Percentiles rank a stretch among this genome's conserved stretches.
Evolutionary conservation across 495 filamentous ascomycete genomes (phyloP).

Genomic region (Penicillium manginii): DNA sequence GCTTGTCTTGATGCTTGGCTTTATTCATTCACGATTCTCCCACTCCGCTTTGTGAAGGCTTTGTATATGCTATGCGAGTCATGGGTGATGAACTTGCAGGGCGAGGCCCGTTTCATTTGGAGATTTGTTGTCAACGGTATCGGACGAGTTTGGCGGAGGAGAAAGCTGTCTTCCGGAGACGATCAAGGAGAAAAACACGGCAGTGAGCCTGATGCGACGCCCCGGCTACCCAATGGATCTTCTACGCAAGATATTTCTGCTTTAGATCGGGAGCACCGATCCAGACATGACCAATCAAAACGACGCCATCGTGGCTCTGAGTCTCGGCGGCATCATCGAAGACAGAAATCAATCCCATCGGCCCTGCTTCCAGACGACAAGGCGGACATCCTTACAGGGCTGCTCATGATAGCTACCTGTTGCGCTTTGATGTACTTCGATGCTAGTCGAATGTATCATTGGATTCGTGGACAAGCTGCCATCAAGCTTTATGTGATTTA

Average conservation of each 20-base stretch:
- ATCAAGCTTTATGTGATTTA: constrained; percentile 99
- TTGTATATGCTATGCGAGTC: constrained; percentile 74
- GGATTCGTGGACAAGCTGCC: constrained; percentile 91
- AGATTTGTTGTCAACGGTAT: constrained; percentile 75
- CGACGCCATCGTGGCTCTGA: constrained; percentile 38
- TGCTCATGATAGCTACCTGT: constrained; percentile 83
- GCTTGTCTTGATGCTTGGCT: constrained; percentile 98
- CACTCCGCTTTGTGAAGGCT: constrained; percentile 86
- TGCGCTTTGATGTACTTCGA: constrained; percentile 88
- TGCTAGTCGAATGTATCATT: constrained; percentile 97
- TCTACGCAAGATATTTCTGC: constrained; percentile 13
- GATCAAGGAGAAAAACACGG: constrained; percentile 18
- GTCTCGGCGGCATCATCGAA: constrained; percentile 58
- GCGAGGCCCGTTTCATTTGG: constrained; percentile 68
- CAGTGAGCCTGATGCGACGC: constrained; percentile 31
- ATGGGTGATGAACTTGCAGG: constrained; percentile 65
- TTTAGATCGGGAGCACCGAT: constrained; percentile 28
- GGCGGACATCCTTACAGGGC: constrained; percentile 88
- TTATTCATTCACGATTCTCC: constrained; percentile 92
- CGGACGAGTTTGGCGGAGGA: constrained; percentile 74
- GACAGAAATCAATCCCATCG: constrained; percentile 83
- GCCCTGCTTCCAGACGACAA: constrained; percentile 85
- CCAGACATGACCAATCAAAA: constrained; percentile 28
- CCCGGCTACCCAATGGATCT: constrained; percentile 19
- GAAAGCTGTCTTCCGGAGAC: constrained; percentile 40